Evolutionary conservation across 1,284 basidiomycete species (phyloP), one percentile per base, ranked within the genome.

Genomic region (Cryptococcus sp.): DNA sequence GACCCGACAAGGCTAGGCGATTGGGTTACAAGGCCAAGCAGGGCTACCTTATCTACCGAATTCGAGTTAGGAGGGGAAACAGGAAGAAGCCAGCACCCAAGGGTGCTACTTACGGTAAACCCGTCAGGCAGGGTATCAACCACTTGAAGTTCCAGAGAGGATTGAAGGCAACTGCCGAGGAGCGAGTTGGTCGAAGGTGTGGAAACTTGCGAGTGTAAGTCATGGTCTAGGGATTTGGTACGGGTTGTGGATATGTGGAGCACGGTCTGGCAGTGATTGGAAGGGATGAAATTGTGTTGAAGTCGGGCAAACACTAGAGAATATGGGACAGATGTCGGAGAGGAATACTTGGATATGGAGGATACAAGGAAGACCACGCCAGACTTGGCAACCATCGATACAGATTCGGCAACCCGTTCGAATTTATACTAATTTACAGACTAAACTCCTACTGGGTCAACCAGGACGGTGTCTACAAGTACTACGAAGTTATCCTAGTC

Each of bases 21-120:
- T 82, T 99, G 59, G 94, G 94, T 53, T 99, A 98, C 86, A 98
- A 97, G 81, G 91, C 96, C 76, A 98, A 98, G 85, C 96, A 99
- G 80, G 96, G 96, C 70, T 99, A 91, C 77, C 88, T 98, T 59
- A 79, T 99, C 79, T 98, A 98, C 83, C 91, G 96, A 67, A 81
- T 98, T 70, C 91, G 94, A 66, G 94, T 99, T 63, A 87, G 96
- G 72, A 86, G 94, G 64, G 96, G 96, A 77, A 97, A 98, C 85
- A 86, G 96, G 80, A 99, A 99, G 83, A 96, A 93, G 84, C 93
- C 88, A 59, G 94, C 88, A 54, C 88, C 88, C 73, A 99, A 98
- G 84, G 94, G 94, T 69, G 93, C 94, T 56, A 98, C 94, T 70
- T 98, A 86, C 79, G 96, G 96, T 78, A 99, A 99, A 80, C 96